A percentile compares a stretch with the other conserved stretches of the same genome.
These are phyloP conservation scores for Suhomyces atakaporum DNA, from an alignment of 1,139 yeast species.

Conservation along the genomic window DNA sequence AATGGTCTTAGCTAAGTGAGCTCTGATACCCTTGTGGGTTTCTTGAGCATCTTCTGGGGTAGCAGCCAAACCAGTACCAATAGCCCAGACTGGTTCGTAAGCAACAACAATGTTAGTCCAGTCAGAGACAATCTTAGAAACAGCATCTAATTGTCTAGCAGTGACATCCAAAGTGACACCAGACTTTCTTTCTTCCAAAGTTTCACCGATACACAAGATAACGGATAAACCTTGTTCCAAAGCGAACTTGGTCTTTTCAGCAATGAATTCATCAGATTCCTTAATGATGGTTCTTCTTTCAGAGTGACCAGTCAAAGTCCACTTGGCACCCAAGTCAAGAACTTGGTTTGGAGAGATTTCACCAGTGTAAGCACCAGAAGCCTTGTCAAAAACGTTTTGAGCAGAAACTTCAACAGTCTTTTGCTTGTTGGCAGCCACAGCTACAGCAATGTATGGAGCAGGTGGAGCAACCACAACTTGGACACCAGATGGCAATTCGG, in stretches of 20 bases:
- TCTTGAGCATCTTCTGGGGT: constrained; percentile 97
- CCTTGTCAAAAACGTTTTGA: constrained; percentile 86
- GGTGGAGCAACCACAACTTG: constrained; percentile 98
- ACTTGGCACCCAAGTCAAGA: constrained; percentile 87
- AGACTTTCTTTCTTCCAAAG: constrained; percentile 91
- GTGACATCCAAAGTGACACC: constrained; percentile 84
- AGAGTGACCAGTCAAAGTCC: constrained; percentile 98
- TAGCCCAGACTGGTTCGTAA: constrained; percentile 99
- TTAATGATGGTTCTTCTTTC: constrained; percentile 95
- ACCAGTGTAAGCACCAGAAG: constrained; percentile 97
- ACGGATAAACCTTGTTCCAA: constrained; percentile 85
- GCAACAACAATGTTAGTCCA: constrained; percentile 95
- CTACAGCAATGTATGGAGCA: constrained; percentile 82
- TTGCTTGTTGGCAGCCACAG: constrained; percentile 70
- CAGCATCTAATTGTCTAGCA: constrained; percentile 90
- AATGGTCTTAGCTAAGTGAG: constrained; percentile 72
- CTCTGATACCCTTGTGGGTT: constrained; percentile 89
- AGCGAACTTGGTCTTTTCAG: constrained; percentile 94
- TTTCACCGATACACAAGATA: constrained; percentile 96
- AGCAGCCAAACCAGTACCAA: constrained; percentile 99
- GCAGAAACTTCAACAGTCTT: constrained; percentile 79
- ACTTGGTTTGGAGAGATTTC: constrained; percentile 88
- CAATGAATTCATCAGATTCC: constrained; percentile 89
- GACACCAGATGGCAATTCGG: constrained; percentile 69
- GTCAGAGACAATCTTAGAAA: constrained; percentile 77